Evolutionary conservation across 163 green algal species (phyloP).

Genomic region (Chlorella variabilis): DNA sequence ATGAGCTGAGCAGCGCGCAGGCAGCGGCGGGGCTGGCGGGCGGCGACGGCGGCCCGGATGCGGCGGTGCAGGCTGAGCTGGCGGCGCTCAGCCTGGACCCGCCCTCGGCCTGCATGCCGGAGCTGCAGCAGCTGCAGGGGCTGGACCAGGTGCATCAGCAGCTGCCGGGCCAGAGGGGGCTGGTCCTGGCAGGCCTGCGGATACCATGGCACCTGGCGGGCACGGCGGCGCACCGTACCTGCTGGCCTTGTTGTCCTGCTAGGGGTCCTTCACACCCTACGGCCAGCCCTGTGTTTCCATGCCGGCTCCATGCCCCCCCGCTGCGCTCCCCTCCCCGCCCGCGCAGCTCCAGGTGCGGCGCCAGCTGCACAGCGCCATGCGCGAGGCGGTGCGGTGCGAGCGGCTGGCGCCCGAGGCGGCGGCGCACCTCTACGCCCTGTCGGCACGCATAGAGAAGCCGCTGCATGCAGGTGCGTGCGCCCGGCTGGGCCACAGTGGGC

Average conservation of each 20-base stretch:
- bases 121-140: conserved; percentile 35
- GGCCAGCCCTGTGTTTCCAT: too few species aligned
- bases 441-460: conserved; percentile 41
- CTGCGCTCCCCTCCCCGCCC: neutral
- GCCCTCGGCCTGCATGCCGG: conserved; percentile 27
- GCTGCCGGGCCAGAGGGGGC: neutral
- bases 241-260: too few species aligned
- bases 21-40: neutral
- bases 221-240: too few species aligned
- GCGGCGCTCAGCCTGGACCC: conserved; percentile 23
- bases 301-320: neutral
- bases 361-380: conserved; percentile 25
- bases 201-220: too few species aligned
- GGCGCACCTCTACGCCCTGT: conserved; percentile 25
- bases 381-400: neutral
- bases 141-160: conserved; percentile 34
- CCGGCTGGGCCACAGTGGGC: neutral
- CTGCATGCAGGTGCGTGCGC: conserved; percentile 37
- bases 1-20: conserved; percentile 18
- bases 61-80: neutral
- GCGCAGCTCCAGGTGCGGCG: conserved; percentile 13
- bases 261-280: too few species aligned
- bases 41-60: neutral
- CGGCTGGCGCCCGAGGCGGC: neutral
- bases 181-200: too few species aligned